Evolutionary conservation across 2,329 filamentous ascomycete genomes (phyloP).

Genomic region (Trichoderma brevicompactum): DNA sequence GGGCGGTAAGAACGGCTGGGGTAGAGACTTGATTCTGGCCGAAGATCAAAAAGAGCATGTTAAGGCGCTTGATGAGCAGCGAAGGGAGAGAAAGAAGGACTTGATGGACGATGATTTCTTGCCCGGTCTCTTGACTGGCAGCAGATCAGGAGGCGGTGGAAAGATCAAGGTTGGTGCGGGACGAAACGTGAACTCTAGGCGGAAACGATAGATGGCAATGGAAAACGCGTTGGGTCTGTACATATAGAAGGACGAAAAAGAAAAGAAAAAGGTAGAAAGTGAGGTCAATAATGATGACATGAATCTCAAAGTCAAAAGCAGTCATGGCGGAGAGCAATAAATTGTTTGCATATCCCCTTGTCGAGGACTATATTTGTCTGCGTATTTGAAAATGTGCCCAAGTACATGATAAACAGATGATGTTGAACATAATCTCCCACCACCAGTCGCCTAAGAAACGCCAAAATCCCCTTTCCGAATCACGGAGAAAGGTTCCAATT

Average conservation of each 20-base stretch:
- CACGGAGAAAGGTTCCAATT: constrained; percentile 12
- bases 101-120: constrained; percentile 96
- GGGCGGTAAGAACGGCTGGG: constrained; percentile 88
- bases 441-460: constrained; percentile 21
- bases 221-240: not conserved
- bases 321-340: not conserved
- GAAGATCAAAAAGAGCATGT: constrained; percentile 97
- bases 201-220: constrained; percentile 45
- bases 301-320: not conserved
- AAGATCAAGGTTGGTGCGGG: constrained; percentile 83
- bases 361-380: not conserved
- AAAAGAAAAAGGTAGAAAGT: not conserved
- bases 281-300: not conserved
- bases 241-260: not conserved
- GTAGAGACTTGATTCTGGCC: constrained; percentile 77
- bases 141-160: constrained; percentile 66
- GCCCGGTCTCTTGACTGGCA: constrained; percentile 81
- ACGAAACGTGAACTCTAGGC: constrained; percentile 80
- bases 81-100: constrained; percentile 72
- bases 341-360: not conserved
- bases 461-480: constrained; percentile 8
- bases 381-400: constrained; percentile 1
- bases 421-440: not conserved
- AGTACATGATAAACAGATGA: constrained; percentile 1
- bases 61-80: constrained; percentile 65